These are phyloP conservation scores for Suillus brevipes DNA, from an alignment of 768 basidiomycete genomes.

Conservation along the genomic window DNA sequence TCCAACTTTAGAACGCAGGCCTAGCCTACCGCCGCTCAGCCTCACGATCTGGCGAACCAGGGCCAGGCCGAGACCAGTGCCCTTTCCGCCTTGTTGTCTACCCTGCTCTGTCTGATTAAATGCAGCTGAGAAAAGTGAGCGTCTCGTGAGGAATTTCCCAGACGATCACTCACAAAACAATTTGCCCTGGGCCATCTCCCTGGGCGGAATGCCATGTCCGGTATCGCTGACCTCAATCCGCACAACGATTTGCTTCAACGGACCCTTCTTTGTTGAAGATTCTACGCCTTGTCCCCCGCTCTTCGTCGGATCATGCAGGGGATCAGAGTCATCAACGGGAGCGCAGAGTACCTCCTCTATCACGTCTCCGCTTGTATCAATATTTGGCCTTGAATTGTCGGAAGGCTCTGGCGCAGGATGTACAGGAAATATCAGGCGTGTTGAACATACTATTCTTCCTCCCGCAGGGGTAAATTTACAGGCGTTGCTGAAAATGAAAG, in stretches of 20 bases:
- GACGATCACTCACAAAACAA: constrained; percentile 57
- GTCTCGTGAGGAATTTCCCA: not conserved
- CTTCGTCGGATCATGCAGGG: not conserved
- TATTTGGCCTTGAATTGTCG: constrained; percentile 3
- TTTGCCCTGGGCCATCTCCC: constrained; percentile 71
- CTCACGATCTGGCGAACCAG: constrained; percentile 80
- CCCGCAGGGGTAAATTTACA: constrained; percentile 78
- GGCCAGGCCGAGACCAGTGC: constrained; percentile 74
- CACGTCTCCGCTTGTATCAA: constrained; percentile 14
- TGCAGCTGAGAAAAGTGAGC: constrained; percentile 45
- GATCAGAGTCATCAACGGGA: constrained; percentile 38
- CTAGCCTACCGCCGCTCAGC: constrained; percentile 70
- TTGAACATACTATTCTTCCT: constrained; percentile 66
- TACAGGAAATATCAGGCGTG: constrained; percentile 50
- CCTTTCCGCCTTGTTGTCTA: constrained; percentile 70
- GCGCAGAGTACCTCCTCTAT: constrained; percentile 26
- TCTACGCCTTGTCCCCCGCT: not conserved
- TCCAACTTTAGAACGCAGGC: constrained; percentile 61
- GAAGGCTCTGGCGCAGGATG: constrained; percentile 18
- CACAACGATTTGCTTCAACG: constrained; percentile 70
- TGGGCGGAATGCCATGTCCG: constrained; percentile 58
- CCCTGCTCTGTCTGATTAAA: constrained; percentile 82
- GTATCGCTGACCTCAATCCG: constrained; percentile 84
- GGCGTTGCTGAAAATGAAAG: constrained; percentile 52
- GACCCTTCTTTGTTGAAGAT: constrained; percentile 8